phyloP scores from a whole-genome alignment of 345 rosid species.

The Xanthoceras sorbifolium region DNA sequence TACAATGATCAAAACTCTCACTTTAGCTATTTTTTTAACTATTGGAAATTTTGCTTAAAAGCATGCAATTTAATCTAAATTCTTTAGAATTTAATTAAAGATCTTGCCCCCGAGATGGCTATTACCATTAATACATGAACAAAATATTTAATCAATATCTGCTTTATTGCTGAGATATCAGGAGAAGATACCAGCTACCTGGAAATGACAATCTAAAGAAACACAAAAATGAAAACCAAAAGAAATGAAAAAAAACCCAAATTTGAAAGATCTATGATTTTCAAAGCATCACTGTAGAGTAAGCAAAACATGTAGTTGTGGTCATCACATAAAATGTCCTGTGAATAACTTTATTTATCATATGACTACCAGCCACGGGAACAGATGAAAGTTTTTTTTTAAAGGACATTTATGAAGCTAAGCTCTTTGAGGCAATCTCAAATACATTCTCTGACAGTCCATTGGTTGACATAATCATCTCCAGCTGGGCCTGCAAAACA shows the following conservation, averaged over 20 bases:
- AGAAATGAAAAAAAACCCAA: neutral
- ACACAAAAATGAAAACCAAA: no score
- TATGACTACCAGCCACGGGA: neutral
- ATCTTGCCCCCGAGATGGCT: no score
- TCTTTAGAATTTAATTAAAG: no score
- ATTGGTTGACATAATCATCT: conserved; percentile 84
- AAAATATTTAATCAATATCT: no score
- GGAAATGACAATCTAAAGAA: no score
- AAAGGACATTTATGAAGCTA: conserved; percentile 50
- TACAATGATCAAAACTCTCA: neutral
- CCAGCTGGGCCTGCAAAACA: conserved; percentile 78
- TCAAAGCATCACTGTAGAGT: no score
- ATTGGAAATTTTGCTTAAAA: no score
- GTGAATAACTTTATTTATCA: neutral
- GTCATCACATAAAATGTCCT: neutral
- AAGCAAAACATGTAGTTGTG: neutral
- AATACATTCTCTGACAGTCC: conserved; percentile 94
- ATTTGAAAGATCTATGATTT: neutral
- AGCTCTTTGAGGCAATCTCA: conserved; percentile 94
- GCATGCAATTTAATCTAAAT: no score
- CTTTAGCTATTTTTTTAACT: no score
- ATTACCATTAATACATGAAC: no score
- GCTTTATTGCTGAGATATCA: no score
- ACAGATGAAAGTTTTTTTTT: neutral
- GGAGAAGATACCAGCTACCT: no score